Base-by-base conservation (phyloP, 108 stramenopile genomes). In the Cyclotella cryptica region DNA sequence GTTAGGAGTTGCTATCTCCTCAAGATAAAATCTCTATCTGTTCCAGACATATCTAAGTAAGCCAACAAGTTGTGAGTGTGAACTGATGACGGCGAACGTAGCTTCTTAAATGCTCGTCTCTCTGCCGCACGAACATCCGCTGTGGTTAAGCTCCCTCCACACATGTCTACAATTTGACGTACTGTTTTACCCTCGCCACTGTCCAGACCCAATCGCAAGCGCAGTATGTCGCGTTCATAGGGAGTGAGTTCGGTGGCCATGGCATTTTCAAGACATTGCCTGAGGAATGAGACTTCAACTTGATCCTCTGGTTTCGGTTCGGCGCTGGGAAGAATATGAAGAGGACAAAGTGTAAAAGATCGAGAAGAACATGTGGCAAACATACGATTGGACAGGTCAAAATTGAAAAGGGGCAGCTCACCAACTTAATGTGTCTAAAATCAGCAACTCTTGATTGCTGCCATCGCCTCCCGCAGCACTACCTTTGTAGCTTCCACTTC, bases 221-320 rank as follows among this genome's bases (percentile, higher is more conserved):
- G 90, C 15, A 95, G 42, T 1, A 92, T 66, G 66, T 95, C 94
- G 24, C 94, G 89, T 81, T 95, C 94, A 65, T 85, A 88, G 10
- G 94, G 94, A 1, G 86, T 77, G 43, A 95, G 78, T 68, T 93
- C 91, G 3, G 89, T 74, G 9, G 90, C 89, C 89, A 95, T 86
- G 49, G 92, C 91, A 65, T 93, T 92, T 70, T 95, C 92, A 15
- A 95, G 74, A 61, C 85, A 86, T 60, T 92, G 89, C 15, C 93
- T 84, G 12, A 95, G 77, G 29, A 95, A 87, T 10, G 87, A 86
- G 59, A 87, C 65, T 85, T 95, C 93, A 18, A 95, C 88, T 39
- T 84, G 85, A 52, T 89, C 90, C 67, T 91, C 90, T 13, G 91
- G 89, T 26, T 52, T 52, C 22, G 85, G 78, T 51, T 89, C 87